Conservation (phyloP, 2,329 filamentous ascomycete species). For the Thyridium curvatum region DNA sequence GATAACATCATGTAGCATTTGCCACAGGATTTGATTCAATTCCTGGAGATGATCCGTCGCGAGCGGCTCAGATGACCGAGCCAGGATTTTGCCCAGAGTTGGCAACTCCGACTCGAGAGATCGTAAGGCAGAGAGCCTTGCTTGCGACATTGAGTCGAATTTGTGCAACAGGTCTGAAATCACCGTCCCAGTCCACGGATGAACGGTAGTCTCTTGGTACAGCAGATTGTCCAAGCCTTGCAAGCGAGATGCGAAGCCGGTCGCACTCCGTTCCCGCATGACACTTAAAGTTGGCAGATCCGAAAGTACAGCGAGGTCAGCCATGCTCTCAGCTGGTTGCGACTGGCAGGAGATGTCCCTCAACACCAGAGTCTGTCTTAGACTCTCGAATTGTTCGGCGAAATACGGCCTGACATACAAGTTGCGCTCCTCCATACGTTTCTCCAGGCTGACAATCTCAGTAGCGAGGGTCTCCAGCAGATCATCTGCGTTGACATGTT, state of each 20-base stretch:
- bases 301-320: conserved; percentile 42
- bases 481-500: conserved; percentile 31
- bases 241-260: conserved; percentile 30
- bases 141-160: conserved; percentile 42
- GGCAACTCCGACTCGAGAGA: conserved; percentile 61
- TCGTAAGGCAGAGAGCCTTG: conserved; percentile 53
- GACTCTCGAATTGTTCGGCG: conserved; percentile 46
- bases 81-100: conserved; percentile 49
- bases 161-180: conserved; percentile 49
- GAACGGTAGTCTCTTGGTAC: conserved; percentile 20
- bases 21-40: conserved; percentile 41
- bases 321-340: conserved; percentile 12
- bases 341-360: conserved; percentile 14
- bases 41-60: conserved; percentile 40
- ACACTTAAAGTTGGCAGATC: conserved; percentile 34
- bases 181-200: conserved; percentile 40
- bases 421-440: conserved; percentile 33
- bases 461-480: conserved; percentile 42
- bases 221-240: conserved; percentile 42
- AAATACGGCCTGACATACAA: conserved; percentile 42
- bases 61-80: conserved; percentile 41
- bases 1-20: conserved; percentile 36
- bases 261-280: conserved; percentile 32
- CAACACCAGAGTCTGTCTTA: conserved; percentile 47
- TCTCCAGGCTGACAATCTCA: conserved; percentile 48